Evolutionary conservation across 441 rosid genomes (phyloP), one percentile per base, ranked within the genome.

Genomic region (Croton setiger): DNA sequence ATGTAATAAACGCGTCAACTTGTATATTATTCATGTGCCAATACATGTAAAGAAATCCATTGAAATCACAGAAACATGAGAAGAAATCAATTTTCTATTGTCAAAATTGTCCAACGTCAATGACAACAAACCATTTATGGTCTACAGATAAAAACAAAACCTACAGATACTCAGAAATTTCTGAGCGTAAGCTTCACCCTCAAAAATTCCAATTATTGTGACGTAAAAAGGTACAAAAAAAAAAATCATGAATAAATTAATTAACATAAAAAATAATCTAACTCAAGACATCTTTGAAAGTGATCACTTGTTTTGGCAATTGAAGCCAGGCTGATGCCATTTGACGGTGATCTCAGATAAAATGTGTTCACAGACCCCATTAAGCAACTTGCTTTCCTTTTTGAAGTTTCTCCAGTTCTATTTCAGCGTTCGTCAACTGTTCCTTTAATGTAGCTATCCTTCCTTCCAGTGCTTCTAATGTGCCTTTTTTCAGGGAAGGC

Each of bases 371-470:
- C 20, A 41, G 21, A 47, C 53, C 33, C 17, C 57, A 68, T 77
- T 76, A 82, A 64, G 74, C 80, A 80, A 71, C 75, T 47, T 80
- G 83, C 74, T 87, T 89, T 61, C 94, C 90, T 80, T 85, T 92
- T 70, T 75, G 76, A 69, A 79, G 73, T 64, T 75, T 85, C 72
- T 87, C 90, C 0, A 95, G 85, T 60, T 89, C 89, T 56, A 80
- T 87, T 87, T 92, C 98, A 6, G 97, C 88, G 51, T 85, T 82
- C 63, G 66, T 70, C 82, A 95, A 69, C 72, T 81, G 87, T 67
- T 76, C 63, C 69, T 79, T 88, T 55, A 92, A 77, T 20, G 79
- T 67, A 23, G 83, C 68, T 48, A 92, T 76, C 78, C 76, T 89
- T 75, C 43, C 75, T 75, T 88, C 90, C 76, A 89, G 76, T 17